A percentile compares a stretch with the other conserved stretches of the same genome.
These are phyloP conservation scores for Plantago elongata DNA, from an alignment of 257 asterid genomes.

Conservation along the genomic window DNA sequence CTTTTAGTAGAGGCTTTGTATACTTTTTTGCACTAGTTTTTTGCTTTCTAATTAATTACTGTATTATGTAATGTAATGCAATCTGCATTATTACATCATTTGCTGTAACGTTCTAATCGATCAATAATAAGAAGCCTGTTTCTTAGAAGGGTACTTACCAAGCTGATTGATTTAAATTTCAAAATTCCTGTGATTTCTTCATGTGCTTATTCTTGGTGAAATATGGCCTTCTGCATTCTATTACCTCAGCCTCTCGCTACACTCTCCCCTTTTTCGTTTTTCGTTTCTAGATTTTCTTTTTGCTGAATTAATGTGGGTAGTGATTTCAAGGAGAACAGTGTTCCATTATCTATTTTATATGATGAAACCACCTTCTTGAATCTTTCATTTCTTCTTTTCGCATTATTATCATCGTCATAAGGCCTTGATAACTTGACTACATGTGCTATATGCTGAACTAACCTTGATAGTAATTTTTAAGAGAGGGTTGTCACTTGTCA, in stretches of 20 bases:
- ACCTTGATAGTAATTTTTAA: neutral
- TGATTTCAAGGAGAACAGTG: too few relatives aligned
- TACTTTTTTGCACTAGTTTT: too few relatives aligned
- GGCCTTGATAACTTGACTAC: neutral
- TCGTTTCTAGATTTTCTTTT: neutral
- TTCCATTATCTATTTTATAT: too few relatives aligned
- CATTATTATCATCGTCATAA: neutral
- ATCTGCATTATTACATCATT: too few relatives aligned
- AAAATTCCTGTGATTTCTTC: neutral
- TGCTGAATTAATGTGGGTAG: neutral
- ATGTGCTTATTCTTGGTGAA: neutral
- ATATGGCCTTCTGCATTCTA: neutral
- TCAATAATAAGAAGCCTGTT: neutral
- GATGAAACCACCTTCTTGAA: neutral
- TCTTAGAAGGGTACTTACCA: neutral
- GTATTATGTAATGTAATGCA: too few relatives aligned
- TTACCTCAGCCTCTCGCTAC: neutral
- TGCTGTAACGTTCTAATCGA: too few relatives aligned
- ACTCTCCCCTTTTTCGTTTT: neutral
- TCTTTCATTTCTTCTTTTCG: neutral
- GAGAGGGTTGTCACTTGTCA: neutral
- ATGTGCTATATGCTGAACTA: neutral
- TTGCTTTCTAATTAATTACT: too few relatives aligned
- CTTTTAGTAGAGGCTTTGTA: too few relatives aligned
- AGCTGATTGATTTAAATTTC: neutral